Evolutionary conservation across 2,329 filamentous ascomycete genomes (phyloP), one percentile per base, ranked within the genome.

Genomic region (Colletotrichum euphorbiae): DNA sequence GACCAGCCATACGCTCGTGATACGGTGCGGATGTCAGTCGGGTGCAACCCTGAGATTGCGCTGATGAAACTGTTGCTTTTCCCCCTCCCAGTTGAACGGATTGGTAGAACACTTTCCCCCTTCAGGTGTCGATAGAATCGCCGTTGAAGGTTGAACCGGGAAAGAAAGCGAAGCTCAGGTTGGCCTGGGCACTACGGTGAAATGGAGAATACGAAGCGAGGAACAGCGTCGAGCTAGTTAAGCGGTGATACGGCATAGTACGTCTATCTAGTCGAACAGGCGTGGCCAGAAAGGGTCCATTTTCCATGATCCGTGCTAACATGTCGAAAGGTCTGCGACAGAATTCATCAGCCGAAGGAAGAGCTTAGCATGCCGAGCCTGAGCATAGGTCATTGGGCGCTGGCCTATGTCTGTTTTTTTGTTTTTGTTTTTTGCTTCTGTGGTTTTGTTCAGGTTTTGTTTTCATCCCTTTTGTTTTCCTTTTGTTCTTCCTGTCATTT

Each of bases 151-250:
- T 58, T 45, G n/a, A 19, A n/a, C 31, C 13, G 28, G 4, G 6
- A 31, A 59, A 45, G 17, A 60, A 65, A 24, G 33, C 21, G 33
- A 13, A 48, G 15, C n/a, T 40, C 55, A 54, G 52, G 36, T 50
- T 17, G 19, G 60, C 54, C 54, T 36, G 56, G 48, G n/a, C 38
- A 42, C 43, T 12, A 55, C 61, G 46, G 48, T 59, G 52, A 65
- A 24, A 36, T 42, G 52, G 17, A 17, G 40, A 15, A 48, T 21
- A 24, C 50, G 50, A 48, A 54, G 24, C 54, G 65, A 54, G 60
- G 59, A 54, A 55, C 46, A 65, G 48, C 33, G 54, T 19, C 46
- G 46, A 62, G 61, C 61, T 50, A 55, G 28, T 28, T 28, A 28
- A 28, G 55, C 46, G 15, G 48, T 11, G 28, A 59, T 42, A 36